A percentile compares a stretch with the other conserved stretches of the same genome.
Evolutionary conservation across 805 yeast species (phyloP).

Genomic region (Zygotorulaspora florentina): DNA sequence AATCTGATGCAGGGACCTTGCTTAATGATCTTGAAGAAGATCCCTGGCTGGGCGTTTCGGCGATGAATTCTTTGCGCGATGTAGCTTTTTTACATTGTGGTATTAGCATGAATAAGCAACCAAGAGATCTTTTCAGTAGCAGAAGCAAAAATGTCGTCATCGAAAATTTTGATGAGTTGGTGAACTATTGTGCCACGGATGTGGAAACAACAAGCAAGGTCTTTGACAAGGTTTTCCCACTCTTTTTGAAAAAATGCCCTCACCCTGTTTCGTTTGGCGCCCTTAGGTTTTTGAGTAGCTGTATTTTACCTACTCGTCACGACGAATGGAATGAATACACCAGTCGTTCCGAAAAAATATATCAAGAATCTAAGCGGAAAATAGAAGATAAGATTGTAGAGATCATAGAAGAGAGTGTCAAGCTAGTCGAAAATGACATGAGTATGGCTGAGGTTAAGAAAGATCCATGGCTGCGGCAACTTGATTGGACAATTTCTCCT

Average conservation of each 20-base stretch:
- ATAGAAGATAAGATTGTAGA: slow-evolving; percentile 56
- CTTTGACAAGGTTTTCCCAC: slow-evolving; percentile 63
- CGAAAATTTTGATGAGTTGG: slow-evolving; percentile 54
- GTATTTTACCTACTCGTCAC: slow-evolving; percentile 71
- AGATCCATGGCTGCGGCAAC: slow-evolving; percentile 89
- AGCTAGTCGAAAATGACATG: slow-evolving; percentile 41
- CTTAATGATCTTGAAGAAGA: slow-evolving; percentile 43
- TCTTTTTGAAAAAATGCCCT: slow-evolving; percentile 64
- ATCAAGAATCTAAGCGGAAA: slow-evolving; percentile 50
- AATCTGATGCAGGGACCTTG: not conserved
- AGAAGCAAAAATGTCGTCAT: slow-evolving; percentile 50
- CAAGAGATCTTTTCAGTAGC: slow-evolving; percentile 60
- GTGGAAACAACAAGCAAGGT: slow-evolving; percentile 72
- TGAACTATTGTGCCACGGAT: slow-evolving; percentile 82
- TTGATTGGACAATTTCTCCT: slow-evolving; percentile 78
- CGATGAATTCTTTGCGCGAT: slow-evolving; percentile 73
- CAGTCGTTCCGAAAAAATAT: slow-evolving; percentile 60
- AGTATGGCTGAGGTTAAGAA: slow-evolving; percentile 30
- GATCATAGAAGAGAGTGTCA: slow-evolving; percentile 58
- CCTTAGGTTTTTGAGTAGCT: slow-evolving; percentile 63
- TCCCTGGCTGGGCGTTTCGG: slow-evolving; percentile 81
- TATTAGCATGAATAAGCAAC: slow-evolving; percentile 58
- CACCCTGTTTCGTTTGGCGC: slow-evolving; percentile 96
- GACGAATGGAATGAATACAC: slow-evolving; percentile 69
- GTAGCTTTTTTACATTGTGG: slow-evolving; percentile 79